Evolutionary conservation across 2,329 filamentous ascomycete genomes (phyloP).

Genomic region (Rhynchosporium secalis): DNA sequence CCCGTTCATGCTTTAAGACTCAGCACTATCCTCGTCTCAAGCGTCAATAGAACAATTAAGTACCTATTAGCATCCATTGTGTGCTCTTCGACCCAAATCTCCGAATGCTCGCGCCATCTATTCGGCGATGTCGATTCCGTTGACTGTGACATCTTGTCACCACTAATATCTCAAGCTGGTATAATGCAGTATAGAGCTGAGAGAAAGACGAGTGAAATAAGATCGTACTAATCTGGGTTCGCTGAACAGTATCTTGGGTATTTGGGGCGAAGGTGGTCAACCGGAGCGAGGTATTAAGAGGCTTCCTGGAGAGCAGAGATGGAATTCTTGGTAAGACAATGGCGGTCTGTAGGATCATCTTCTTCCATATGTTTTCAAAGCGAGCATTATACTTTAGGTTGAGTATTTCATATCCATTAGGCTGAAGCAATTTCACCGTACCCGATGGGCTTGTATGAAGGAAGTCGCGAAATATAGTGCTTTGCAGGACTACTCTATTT

Average conservation of each 20-base stretch:
- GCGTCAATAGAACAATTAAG: neutral
- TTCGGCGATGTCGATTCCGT: slow-evolving; percentile 1
- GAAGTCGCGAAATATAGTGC: too few relatives aligned
- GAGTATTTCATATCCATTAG: neutral
- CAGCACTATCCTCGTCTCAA: neutral
- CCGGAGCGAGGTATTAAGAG: neutral
- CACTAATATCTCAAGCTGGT: neutral
- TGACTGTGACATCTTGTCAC: neutral
- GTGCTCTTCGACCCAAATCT: neutral
- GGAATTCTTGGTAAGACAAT: neutral
- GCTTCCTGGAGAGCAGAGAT: neutral
- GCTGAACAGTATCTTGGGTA: neutral
- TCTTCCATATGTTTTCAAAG: neutral
- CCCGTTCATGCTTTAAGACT: neutral
- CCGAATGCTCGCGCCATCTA: neutral
- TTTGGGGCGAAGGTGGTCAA: neutral
- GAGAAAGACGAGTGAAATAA: neutral
- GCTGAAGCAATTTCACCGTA: too few relatives aligned
- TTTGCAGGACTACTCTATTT: too few relatives aligned
- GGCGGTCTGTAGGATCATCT: neutral
- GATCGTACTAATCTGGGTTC: neutral
- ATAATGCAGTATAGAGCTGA: neutral
- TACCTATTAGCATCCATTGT: neutral
- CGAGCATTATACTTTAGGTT: neutral
- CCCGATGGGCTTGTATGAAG: too few relatives aligned